A percentile compares a stretch with the other conserved stretches of the same genome.
Evolutionary conservation across 2,329 filamentous ascomycete genomes (phyloP).

Genomic region (Paraconiothyrium sp.): DNA sequence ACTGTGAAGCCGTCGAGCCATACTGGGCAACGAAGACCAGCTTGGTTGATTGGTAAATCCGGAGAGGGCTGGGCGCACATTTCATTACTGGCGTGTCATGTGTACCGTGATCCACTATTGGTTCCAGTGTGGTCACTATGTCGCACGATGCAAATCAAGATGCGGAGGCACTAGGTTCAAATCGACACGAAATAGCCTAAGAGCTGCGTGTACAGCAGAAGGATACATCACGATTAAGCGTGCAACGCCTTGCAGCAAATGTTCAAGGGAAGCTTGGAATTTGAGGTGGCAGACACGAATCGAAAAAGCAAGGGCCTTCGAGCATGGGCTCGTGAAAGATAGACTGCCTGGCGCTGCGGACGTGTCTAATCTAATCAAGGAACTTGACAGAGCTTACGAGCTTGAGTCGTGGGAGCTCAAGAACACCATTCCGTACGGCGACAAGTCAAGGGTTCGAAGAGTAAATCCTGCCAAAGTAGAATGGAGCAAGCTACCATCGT

Average conservation of each 20-base stretch:
- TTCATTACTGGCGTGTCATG: conserved; percentile 33
- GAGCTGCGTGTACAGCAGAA: conserved; percentile 38
- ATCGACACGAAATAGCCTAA: conserved; percentile 16
- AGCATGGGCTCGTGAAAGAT: conserved; percentile 14
- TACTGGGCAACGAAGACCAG: background rate
- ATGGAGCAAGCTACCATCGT: conserved; percentile 6
- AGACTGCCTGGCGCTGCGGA: conserved; percentile 15
- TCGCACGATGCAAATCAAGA: conserved; percentile 38
- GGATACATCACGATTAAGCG: conserved; percentile 34
- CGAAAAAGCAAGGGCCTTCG: conserved; percentile 25
- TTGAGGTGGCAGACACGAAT: conserved; percentile 27
- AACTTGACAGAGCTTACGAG: conserved; percentile 23
- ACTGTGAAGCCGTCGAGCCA: background rate
- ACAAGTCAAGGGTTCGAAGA: conserved; percentile 17
- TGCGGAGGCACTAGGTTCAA: conserved; percentile 48
- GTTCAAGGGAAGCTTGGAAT: conserved; percentile 33
- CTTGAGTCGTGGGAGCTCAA: conserved; percentile 27
- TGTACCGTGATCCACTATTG: conserved; percentile 47
- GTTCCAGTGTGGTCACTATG: conserved; percentile 46
- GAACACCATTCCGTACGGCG: conserved; percentile 18
- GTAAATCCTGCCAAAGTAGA: conserved; percentile 13
- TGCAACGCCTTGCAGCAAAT: conserved; percentile 30
- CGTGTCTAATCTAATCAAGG: conserved; percentile 19
- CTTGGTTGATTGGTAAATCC: background rate
- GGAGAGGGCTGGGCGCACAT: background rate